Percentiles rank a stretch among this genome's conserved stretches.
These are phyloP conservation scores for Aspergillus egyptiacus DNA, from an alignment of 495 filamentous ascomycete genomes.

Conservation along the genomic window DNA sequence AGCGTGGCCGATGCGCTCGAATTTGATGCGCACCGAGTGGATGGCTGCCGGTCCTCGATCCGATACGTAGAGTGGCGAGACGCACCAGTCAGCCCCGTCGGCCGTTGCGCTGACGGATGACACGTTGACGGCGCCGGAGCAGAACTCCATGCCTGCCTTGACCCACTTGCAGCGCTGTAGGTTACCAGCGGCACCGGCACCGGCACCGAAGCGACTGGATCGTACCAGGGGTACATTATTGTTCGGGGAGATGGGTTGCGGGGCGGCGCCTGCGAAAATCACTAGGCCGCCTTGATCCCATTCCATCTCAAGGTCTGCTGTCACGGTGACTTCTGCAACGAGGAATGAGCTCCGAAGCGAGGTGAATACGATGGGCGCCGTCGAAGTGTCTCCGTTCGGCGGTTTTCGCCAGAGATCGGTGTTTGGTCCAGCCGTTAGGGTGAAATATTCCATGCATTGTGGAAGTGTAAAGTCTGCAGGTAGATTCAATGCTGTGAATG, in stretches of 20 bases:
- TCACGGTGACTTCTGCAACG: conserved; percentile 54
- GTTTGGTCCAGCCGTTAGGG: conserved; percentile 49
- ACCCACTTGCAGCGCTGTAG: conserved; percentile 49
- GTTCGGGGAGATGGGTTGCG: conserved; percentile 37
- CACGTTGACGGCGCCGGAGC: conserved; percentile 45
- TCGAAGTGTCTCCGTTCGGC: conserved; percentile 49
- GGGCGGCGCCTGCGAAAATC: conserved; percentile 67
- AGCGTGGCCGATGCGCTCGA: conserved; percentile 52
- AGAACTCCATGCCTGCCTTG: conserved; percentile 54
- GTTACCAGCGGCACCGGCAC: too few species aligned
- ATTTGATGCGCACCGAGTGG: conserved; percentile 49
- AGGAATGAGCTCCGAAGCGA: conserved; percentile 48
- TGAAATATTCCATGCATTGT: conserved; percentile 53
- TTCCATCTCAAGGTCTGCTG: conserved; percentile 54
- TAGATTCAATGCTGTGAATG: conserved; percentile 48
- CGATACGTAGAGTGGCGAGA: conserved; percentile 38
- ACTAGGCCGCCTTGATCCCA: conserved; percentile 68
- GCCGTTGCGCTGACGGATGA: conserved; percentile 51
- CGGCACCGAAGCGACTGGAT: conserved; percentile 13
- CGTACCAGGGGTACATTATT: conserved; percentile 13
- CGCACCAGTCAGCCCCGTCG: conserved; percentile 53
- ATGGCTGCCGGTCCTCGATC: conserved; percentile 19
- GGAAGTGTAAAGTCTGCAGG: conserved; percentile 42
- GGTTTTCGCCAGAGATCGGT: conserved; percentile 52
- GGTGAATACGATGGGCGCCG: conserved; percentile 53